phyloP scores from a whole-genome alignment of 2,329 filamentous ascomycete species.

The Colletotrichum limetticola region DNA sequence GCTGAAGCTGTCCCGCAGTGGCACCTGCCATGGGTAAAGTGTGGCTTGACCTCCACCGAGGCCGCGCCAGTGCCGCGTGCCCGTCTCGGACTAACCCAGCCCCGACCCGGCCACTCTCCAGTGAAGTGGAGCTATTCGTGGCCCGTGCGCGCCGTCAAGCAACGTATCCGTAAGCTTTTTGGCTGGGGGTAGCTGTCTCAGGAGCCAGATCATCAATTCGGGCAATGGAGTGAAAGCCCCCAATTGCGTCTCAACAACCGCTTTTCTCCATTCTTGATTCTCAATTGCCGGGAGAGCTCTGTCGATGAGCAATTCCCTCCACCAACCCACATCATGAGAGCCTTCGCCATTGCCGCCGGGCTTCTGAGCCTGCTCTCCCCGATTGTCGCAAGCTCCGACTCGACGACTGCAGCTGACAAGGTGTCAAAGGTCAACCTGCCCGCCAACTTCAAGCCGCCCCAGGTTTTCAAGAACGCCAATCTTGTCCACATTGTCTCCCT shows the following conservation, averaged over 20 bases:
- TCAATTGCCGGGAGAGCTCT: constrained; percentile 36
- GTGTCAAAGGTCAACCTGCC: constrained; percentile 70
- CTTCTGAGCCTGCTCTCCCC: constrained; percentile 67
- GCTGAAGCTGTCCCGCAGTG: background rate
- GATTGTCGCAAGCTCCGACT: constrained; percentile 51
- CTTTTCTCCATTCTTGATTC: constrained; percentile 27
- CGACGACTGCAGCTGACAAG: constrained; percentile 44
- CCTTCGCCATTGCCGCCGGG: constrained; percentile 64
- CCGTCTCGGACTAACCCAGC: constrained; percentile 9
- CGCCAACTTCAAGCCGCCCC: constrained; percentile 81
- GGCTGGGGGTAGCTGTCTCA: constrained; percentile 42
- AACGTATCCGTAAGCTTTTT: constrained; percentile 49
- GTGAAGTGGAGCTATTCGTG: background rate
- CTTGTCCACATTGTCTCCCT: constrained; percentile 89
- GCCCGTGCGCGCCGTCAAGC: constrained; percentile 41
- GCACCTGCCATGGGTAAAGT: background rate
- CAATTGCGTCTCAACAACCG: constrained; percentile 34
- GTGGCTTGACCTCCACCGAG: background rate
- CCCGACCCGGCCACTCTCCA: constrained; percentile 9
- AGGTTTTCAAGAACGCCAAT: constrained; percentile 94
- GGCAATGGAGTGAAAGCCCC: constrained; percentile 36
- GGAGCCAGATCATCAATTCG: constrained; percentile 37
- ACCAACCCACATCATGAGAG: constrained; percentile 54
- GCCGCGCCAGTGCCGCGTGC: background rate
- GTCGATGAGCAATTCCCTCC: constrained; percentile 41